A percentile compares a stretch with the other conserved stretches of the same genome.
Conservation (phyloP, 75 land plant genomes). For the Azolla pinnata region DNA sequence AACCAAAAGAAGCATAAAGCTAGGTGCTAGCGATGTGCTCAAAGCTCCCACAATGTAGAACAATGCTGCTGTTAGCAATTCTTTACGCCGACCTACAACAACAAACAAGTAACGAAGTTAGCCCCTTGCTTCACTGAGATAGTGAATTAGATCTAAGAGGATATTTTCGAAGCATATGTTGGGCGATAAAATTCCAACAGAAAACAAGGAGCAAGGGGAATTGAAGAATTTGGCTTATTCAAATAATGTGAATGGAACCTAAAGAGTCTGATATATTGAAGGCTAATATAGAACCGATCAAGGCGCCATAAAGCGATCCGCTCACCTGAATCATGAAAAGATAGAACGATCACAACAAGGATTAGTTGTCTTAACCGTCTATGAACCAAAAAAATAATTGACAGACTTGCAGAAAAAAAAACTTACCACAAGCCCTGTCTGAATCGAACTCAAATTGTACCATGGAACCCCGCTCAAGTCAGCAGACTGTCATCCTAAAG, state of each 20-base stretch:
- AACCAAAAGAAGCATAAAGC: conserved; percentile 39
- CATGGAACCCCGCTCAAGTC: conserved; percentile 55
- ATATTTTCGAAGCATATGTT: no score
- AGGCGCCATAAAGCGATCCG: conserved; percentile 88
- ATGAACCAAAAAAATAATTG: not conserved
- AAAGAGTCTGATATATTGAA: conserved; percentile 75
- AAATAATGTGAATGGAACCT: conserved; percentile 41
- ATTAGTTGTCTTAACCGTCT: no score
- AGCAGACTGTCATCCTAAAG: conserved; percentile 36
- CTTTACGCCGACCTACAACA: conserved; percentile 60
- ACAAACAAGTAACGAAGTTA: no score
- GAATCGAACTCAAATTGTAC: conserved; percentile 51
- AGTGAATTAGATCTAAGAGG: no score
- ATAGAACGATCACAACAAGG: not conserved
- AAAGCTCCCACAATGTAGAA: conserved; percentile 61
- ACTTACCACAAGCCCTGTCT: conserved; percentile 67
- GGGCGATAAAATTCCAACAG: no score
- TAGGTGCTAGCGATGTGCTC: conserved; percentile 50
- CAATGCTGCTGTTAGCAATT: conserved; percentile 58
- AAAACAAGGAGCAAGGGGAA: no score
- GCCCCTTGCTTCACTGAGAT: no score
- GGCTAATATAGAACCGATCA: conserved; percentile 77
- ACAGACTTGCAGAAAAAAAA: not conserved
- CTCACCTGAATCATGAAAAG: conserved; percentile 47
- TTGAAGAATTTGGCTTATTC: no score